Percentiles rank a stretch among this genome's conserved stretches.
These are phyloP conservation scores for Seiridium cupressi DNA, from an alignment of 2,329 filamentous ascomycete genomes.

Conservation along the genomic window DNA sequence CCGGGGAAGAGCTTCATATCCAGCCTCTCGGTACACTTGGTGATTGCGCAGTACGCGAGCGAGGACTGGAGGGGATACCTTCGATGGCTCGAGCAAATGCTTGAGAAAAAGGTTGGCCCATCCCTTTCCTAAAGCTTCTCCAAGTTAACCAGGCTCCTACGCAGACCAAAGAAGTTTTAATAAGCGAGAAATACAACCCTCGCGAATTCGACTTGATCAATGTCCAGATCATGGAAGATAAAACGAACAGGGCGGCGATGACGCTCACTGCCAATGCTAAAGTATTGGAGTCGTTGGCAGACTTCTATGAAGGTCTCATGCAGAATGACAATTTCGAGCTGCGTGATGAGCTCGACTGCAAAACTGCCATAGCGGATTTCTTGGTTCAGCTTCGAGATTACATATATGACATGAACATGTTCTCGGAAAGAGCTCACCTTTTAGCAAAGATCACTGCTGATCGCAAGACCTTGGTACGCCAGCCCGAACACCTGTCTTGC, in stretches of 20 bases:
- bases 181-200: not conserved
- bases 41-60: not conserved
- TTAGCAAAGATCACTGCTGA: not conserved
- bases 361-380: not conserved
- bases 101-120: not conserved
- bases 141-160: too few species aligned
- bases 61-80: not conserved
- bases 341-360: not conserved
- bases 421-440: not conserved
- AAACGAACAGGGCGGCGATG: not conserved
- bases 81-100: not conserved
- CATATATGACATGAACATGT: not conserved
- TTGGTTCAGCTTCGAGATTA: not conserved
- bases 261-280: not conserved
- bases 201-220: not conserved
- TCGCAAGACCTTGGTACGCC: not conserved
- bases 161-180: not conserved
- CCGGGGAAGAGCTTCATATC: not conserved
- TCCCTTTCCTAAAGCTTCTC: not conserved
- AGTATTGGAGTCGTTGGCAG: not conserved
- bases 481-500: too few species aligned
- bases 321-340: not conserved
- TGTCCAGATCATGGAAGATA: not conserved
- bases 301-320: not conserved
- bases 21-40: not conserved